Percentiles rank a stretch among this genome's conserved stretches.
Conservation (phyloP, 306 rosid species). For the Myrica gale region DNA sequence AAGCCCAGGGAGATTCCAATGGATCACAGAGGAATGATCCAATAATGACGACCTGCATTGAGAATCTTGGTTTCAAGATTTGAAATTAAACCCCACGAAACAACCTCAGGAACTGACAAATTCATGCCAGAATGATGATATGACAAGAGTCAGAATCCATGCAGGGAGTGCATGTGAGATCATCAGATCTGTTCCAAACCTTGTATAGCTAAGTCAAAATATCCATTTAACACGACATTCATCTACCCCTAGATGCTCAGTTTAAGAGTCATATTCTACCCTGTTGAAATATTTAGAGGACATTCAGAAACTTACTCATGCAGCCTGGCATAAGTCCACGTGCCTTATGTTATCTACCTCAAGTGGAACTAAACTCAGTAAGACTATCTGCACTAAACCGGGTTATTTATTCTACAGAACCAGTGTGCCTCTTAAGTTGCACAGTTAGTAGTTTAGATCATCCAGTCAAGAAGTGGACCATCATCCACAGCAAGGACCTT, state of each 20-base stretch:
- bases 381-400: not conserved
- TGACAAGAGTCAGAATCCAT: not conserved
- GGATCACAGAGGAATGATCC: slow-evolving; percentile 80
- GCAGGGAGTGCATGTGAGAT: not conserved
- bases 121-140: not conserved
- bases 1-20: slow-evolving; percentile 68
- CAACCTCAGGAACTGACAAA: slow-evolving; percentile 16
- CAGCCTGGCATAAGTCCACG: not conserved
- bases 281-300: not conserved
- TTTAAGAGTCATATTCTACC: not conserved
- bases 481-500: not conserved
- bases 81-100: slow-evolving; percentile 11
- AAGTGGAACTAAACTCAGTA: not conserved
- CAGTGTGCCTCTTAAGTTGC: not conserved
- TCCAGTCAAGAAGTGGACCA: not conserved
- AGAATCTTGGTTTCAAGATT: slow-evolving; percentile 31
- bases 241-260: not conserved
- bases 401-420: not conserved
- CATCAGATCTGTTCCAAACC: not conserved
- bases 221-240: not conserved
- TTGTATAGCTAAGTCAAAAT: not conserved
- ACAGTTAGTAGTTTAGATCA: no score
- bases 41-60: slow-evolving; percentile 66
- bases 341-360: slow-evolving; percentile 6
- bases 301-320: not conserved